These are phyloP conservation scores for Larix sibirica DNA, from an alignment of 83 land plant species.

Conservation along the genomic window DNA sequence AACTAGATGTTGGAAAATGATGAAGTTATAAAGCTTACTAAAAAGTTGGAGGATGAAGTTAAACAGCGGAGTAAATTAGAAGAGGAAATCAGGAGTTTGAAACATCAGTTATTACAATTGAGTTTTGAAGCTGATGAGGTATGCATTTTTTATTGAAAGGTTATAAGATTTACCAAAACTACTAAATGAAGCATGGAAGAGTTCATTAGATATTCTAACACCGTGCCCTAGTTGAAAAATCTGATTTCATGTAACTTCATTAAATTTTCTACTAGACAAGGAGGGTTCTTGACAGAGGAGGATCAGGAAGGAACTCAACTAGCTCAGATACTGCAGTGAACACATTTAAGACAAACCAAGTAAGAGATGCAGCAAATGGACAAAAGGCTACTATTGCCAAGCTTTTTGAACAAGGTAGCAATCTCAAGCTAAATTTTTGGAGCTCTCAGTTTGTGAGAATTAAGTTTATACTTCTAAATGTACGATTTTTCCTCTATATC, in stretches of 20 bases:
- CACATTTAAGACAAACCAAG: constrained; percentile 47
- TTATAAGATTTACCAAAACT: neutral
- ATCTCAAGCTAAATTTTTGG: neutral
- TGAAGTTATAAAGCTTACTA: constrained; percentile 52
- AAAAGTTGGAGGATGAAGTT: constrained; percentile 72
- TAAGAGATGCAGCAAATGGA: constrained; percentile 56
- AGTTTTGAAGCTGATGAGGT: constrained; percentile 87
- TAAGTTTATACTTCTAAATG: neutral
- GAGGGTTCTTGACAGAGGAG: constrained; percentile 61
- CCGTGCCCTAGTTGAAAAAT: neutral
- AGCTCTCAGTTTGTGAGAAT: neutral
- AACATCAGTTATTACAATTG: constrained; percentile 66
- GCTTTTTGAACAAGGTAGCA: constrained; percentile 84
- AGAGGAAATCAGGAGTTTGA: constrained; percentile 60
- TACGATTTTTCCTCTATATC: neutral
- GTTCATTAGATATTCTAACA: neutral
- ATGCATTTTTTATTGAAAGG: constrained; percentile 4
- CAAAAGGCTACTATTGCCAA: constrained; percentile 72
- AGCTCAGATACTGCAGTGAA: constrained; percentile 45
- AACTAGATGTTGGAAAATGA: constrained; percentile 46
- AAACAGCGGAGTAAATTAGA: constrained; percentile 61
- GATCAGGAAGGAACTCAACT: constrained; percentile 33
- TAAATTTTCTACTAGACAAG: constrained; percentile 39
- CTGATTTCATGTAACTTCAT: neutral
- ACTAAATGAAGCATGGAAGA: neutral